Conservation (phyloP, 2,329 filamentous ascomycete species). For the Fusarium graminum region DNA sequence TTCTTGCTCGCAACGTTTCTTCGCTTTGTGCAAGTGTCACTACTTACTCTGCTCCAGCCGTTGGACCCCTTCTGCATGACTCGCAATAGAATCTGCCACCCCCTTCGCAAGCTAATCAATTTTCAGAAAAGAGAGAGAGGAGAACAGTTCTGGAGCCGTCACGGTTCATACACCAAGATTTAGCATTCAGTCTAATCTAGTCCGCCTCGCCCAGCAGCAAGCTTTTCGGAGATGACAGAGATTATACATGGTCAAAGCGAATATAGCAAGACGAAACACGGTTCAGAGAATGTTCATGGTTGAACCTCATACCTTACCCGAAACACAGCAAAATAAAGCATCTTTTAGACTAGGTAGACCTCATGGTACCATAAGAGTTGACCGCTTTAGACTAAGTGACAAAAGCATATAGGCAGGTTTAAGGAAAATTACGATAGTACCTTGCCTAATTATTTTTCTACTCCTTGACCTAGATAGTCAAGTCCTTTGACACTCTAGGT, state of each 20-base stretch:
- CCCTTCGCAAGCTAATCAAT: conserved; percentile 19
- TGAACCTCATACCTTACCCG: conserved; percentile 25
- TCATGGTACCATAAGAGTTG: too few species aligned
- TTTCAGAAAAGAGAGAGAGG: conserved; percentile 3
- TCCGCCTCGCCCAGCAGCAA: conserved; percentile 2
- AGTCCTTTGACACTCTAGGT: neutral
- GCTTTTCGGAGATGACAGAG: neutral
- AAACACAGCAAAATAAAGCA: conserved; percentile 12
- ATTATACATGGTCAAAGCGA: conserved; percentile 3
- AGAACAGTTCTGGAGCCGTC: conserved; percentile 13
- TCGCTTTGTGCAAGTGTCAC: neutral
- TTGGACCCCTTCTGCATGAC: conserved; percentile 24
- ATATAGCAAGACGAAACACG: conserved; percentile 12
- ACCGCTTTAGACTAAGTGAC: too few species aligned
- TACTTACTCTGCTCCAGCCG: conserved; percentile 10
- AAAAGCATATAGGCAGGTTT: too few species aligned
- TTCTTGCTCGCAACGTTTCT: neutral
- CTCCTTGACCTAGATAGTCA: too few species aligned
- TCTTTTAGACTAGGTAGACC: too few species aligned
- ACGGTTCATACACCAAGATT: conserved; percentile 20
- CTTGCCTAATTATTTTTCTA: too few species aligned
- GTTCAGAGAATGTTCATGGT: conserved; percentile 1
- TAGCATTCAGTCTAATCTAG: conserved; percentile 20
- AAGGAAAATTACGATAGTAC: too few species aligned
- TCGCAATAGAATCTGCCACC: conserved; percentile 22